These are phyloP conservation scores for Tulasnella sp. DNA, from an alignment of 768 basidiomycete genomes.

Conservation along the genomic window DNA sequence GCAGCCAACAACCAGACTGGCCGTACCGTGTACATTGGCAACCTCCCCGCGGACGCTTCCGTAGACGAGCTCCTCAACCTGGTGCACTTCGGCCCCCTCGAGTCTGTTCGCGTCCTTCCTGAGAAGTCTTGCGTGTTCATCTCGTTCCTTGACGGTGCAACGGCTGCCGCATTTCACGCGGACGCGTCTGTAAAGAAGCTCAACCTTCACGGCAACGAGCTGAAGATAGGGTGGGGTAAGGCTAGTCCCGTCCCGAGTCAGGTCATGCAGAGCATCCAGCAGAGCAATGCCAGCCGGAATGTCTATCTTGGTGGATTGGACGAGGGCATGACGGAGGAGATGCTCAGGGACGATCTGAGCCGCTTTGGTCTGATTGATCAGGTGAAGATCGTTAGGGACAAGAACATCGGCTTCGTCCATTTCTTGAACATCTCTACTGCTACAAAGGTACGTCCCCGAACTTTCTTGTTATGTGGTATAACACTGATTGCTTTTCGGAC, in stretches of 20 bases:
- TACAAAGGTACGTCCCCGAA: slow-evolving; percentile 58
- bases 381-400: slow-evolving; percentile 98
- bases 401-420: slow-evolving; percentile 98
- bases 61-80: slow-evolving; percentile 97
- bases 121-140: slow-evolving; percentile 98
- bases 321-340: slow-evolving; percentile 81
- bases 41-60: slow-evolving; percentile 87
- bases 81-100: slow-evolving; percentile 94
- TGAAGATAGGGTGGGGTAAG: slow-evolving; percentile 99
- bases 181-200: slow-evolving; percentile 94
- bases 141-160: slow-evolving; percentile 88
- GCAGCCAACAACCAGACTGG: slow-evolving; percentile 49
- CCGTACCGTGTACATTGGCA: slow-evolving; percentile 94
- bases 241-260: slow-evolving; percentile 77
- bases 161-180: slow-evolving; percentile 93
- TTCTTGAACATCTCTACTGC: slow-evolving; percentile 92
- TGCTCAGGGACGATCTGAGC: slow-evolving; percentile 80
- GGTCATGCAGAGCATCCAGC: slow-evolving; percentile 78
- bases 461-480: neutral
- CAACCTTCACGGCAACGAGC: slow-evolving; percentile 84
- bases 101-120: slow-evolving; percentile 85
- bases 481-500: neutral
- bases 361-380: slow-evolving; percentile 95
- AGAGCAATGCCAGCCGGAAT: slow-evolving; percentile 88
- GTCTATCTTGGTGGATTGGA: slow-evolving; percentile 94